phyloP scores from a whole-genome alignment of 306 rosid species.

The Comarum palustre region DNA sequence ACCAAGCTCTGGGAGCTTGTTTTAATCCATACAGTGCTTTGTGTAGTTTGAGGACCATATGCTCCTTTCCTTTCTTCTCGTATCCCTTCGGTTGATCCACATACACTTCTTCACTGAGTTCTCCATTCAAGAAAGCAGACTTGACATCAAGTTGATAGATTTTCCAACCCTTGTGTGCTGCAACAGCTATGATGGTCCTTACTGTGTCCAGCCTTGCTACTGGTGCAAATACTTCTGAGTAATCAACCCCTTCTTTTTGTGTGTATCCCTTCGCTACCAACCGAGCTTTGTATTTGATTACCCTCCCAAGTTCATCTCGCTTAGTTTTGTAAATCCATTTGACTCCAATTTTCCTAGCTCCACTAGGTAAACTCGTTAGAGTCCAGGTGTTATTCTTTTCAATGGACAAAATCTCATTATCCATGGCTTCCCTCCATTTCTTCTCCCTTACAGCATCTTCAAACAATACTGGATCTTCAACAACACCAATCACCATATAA shows the following conservation, averaged over 20 bases:
- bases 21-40: background rate
- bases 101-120: background rate
- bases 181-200: background rate
- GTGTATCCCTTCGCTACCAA: background rate
- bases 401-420: too few species aligned
- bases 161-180: background rate
- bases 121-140: background rate
- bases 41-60: background rate
- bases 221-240: too few species aligned
- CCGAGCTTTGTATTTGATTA: background rate
- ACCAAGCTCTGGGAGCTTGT: too few species aligned
- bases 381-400: too few species aligned
- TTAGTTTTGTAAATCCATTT: background rate
- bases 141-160: background rate
- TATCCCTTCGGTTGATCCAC: background rate
- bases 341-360: background rate
- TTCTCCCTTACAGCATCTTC: background rate
- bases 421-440: too few species aligned
- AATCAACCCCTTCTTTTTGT: background rate
- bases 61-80: background rate
- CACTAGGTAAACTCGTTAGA: background rate
- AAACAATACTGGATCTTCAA: background rate
- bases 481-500: background rate
- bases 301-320: background rate
- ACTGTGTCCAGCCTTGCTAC: background rate